A percentile compares a stretch with the other conserved stretches of the same genome.
Evolutionary conservation across 164 flowering plant species (phyloP).

Genomic region (Tetracentron sinense): DNA sequence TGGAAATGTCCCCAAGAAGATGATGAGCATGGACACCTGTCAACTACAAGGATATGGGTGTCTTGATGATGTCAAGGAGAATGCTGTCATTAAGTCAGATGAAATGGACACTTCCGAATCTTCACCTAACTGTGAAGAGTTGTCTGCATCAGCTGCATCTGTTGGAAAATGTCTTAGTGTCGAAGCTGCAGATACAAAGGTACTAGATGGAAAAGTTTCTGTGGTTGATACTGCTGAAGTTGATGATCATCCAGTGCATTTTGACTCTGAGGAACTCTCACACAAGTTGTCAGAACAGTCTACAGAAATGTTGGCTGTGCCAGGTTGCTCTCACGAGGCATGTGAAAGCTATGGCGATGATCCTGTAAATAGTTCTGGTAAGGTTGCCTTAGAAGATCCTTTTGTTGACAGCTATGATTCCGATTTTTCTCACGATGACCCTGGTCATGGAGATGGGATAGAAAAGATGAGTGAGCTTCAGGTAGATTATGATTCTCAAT

Average conservation of each 20-base stretch:
- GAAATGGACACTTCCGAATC: background rate
- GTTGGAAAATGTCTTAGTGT: conserved; percentile 8
- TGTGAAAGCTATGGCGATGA: conserved; percentile 15
- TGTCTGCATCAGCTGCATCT: conserved; percentile 11
- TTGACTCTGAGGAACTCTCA: conserved; percentile 11
- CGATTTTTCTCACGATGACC: conserved; percentile 32
- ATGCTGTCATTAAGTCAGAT: conserved; percentile 3
- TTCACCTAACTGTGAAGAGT: background rate
- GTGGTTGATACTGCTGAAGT: conserved; percentile 6
- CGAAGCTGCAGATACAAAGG: background rate
- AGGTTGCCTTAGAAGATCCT: conserved; percentile 12
- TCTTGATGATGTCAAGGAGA: background rate
- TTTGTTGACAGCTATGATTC: conserved; percentile 22
- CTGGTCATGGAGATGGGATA: conserved; percentile 8
- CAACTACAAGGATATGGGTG: conserved; percentile 3
- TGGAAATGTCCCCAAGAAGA: conserved; percentile 3
- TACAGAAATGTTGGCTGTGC: conserved; percentile 9
- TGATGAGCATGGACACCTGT: background rate
- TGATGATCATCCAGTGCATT: conserved; percentile 5
- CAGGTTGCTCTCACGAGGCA: conserved; percentile 14
- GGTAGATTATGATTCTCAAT: conserved; percentile 63
- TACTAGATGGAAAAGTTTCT: conserved; percentile 6
- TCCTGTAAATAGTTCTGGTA: conserved; percentile 14
- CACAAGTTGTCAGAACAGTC: conserved; percentile 9
- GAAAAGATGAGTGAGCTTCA: conserved; percentile 23